Evolutionary conservation across 768 basidiomycete genomes (phyloP).

Genomic region (Rhodotorula toruloides): DNA sequence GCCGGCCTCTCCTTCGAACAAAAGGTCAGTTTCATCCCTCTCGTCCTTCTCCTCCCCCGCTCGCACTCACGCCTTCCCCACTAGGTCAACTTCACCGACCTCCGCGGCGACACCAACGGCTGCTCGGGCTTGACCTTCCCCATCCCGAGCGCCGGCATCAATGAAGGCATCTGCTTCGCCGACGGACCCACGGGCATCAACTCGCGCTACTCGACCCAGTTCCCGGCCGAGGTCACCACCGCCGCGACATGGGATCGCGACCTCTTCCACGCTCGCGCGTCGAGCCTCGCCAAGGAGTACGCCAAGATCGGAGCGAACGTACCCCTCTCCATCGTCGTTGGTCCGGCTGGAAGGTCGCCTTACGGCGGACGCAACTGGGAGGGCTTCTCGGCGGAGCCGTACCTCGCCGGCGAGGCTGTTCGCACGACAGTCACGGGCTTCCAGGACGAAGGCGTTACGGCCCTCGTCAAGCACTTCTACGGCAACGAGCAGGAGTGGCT

Average conservation of each 20-base stretch:
- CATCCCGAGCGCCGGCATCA: background rate
- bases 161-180: background rate
- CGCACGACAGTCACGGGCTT: constrained; percentile 30
- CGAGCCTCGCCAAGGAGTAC: constrained; percentile 76
- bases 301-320: constrained; percentile 76
- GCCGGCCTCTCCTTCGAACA: constrained; percentile 1
- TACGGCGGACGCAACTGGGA: constrained; percentile 34
- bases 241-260: constrained; percentile 77
- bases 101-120: background rate
- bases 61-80: no score
- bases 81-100: constrained; percentile 18
- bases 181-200: constrained; percentile 16
- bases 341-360: constrained; percentile 1
- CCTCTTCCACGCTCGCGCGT: constrained; percentile 68
- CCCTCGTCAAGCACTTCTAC: constrained; percentile 63
- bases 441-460: constrained; percentile 39
- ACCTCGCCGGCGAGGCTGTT: constrained; percentile 13
- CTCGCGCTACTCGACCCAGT: constrained; percentile 15
- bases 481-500: constrained; percentile 50
- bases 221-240: constrained; percentile 76
- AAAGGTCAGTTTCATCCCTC: constrained; percentile 1
- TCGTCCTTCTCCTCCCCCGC: background rate
- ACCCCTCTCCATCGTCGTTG: constrained; percentile 17
- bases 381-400: constrained; percentile 28
- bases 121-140: constrained; percentile 11